Conservation (phyloP, 2,329 filamentous ascomycete genomes). For the Monilinia fructicola region DNA sequence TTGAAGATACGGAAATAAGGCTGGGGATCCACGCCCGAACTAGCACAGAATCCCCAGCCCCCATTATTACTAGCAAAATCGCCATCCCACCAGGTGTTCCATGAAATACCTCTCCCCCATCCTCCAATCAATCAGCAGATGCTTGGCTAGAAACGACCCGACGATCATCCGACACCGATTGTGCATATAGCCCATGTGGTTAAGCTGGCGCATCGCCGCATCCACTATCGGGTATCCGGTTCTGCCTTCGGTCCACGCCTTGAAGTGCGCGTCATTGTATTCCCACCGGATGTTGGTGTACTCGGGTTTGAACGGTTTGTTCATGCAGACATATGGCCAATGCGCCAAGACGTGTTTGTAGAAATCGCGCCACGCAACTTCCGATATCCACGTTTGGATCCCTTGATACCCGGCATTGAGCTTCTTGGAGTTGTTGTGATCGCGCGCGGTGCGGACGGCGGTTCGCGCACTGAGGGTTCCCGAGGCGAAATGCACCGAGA, state of each 20-base stretch:
- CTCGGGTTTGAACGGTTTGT: constrained; percentile 78
- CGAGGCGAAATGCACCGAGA: constrained; percentile 71
- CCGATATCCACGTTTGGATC: constrained; percentile 73
- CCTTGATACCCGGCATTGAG: constrained; percentile 67
- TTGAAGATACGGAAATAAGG: constrained; percentile 93
- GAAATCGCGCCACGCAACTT: constrained; percentile 85
- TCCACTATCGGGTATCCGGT: constrained; percentile 85
- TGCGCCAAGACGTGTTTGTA: constrained; percentile 82
- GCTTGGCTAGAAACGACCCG: constrained; percentile 77
- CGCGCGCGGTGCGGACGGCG: constrained; percentile 61
- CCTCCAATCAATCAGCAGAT: constrained; percentile 80
- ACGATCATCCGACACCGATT: constrained; percentile 84
- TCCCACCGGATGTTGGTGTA: constrained; percentile 84
- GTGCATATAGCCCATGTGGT: constrained; percentile 72
- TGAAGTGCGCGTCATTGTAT: constrained; percentile 67
- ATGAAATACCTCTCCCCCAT: constrained; percentile 81
- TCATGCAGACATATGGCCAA: constrained; percentile 83
- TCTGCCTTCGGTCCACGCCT: constrained; percentile 69
- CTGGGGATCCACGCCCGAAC: constrained; percentile 77
- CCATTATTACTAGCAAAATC: constrained; percentile 42
- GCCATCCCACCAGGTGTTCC: constrained; percentile 55
- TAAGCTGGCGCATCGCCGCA: constrained; percentile 79
- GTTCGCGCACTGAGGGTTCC: constrained; percentile 68
- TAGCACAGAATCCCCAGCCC: constrained; percentile 52
- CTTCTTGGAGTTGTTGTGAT: constrained; percentile 61